Percentiles rank a stretch among this genome's conserved stretches.
These are phyloP conservation scores for Ceratocystis cacaofunesta DNA, from an alignment of 2,329 filamentous ascomycete species.

Conservation along the genomic window DNA sequence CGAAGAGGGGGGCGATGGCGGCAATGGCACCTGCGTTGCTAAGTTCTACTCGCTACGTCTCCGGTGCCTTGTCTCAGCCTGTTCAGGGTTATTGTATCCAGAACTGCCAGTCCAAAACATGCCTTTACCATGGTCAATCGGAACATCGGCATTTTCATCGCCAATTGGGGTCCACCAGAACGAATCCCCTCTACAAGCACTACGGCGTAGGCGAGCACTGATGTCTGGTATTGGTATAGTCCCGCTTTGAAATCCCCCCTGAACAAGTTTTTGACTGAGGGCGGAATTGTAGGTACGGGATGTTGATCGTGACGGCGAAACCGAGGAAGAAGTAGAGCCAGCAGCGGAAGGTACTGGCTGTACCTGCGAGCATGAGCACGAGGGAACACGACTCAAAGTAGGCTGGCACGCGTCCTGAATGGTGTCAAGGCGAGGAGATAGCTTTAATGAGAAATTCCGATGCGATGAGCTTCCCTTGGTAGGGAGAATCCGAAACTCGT, in stretches of 20 bases:
- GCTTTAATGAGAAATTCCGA: constrained; percentile 11
- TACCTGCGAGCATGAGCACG: background rate
- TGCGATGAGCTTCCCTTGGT: background rate
- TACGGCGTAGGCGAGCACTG: background rate
- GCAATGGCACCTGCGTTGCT: background rate
- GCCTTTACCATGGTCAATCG: background rate
- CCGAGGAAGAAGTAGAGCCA: background rate
- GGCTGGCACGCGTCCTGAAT: background rate
- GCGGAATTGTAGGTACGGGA: background rate
- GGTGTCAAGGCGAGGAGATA: background rate
- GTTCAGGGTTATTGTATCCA: background rate
- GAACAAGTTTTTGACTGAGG: background rate
- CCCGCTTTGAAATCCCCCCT: background rate
- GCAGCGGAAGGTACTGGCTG: background rate
- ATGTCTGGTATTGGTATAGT: background rate
- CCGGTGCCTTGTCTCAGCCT: background rate
- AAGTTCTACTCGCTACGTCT: background rate
- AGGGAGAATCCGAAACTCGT: background rate
- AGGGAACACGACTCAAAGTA: background rate
- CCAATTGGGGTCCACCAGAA: constrained; percentile 9
- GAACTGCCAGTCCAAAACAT: constrained; percentile 2
- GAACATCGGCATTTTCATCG: background rate
- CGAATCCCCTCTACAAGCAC: background rate
- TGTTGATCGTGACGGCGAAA: background rate
- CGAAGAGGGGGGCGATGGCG: background rate